Conservation (phyloP, 495 filamentous ascomycete genomes). For the Penicillium riverlandense region DNA sequence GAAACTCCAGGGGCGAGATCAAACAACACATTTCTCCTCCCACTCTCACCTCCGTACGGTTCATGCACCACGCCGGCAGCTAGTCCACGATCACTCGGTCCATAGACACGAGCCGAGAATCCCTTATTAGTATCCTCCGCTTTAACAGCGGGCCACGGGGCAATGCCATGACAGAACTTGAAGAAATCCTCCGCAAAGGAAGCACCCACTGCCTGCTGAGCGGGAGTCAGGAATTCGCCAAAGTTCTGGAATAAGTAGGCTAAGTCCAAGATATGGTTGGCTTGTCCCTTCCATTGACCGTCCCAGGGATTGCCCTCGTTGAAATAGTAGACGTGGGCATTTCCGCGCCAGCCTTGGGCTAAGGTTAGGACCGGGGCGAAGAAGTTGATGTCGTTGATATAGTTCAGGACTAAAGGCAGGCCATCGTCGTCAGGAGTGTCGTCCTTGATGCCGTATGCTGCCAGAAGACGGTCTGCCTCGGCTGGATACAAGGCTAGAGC, state of each 20-base stretch:
- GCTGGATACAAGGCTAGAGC: slow-evolving; percentile 10
- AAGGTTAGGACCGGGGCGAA: slow-evolving; percentile 27
- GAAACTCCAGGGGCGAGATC: slow-evolving; percentile 9
- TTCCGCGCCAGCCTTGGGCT: slow-evolving; percentile 28
- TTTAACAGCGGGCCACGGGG: slow-evolving; percentile 26
- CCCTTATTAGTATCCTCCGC: slow-evolving; percentile 6
- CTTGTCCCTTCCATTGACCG: slow-evolving; percentile 31
- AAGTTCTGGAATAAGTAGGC: slow-evolving; percentile 42
- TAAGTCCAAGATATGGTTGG: slow-evolving; percentile 40
- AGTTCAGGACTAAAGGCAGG: slow-evolving; percentile 24
- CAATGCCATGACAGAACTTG: slow-evolving; percentile 34
- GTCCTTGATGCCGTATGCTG: slow-evolving; percentile 20
- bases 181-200: slow-evolving; percentile 36
- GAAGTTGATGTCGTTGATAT: slow-evolving; percentile 31
- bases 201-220: slow-evolving; percentile 20
- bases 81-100: slow-evolving; percentile 11
- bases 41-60: slow-evolving; percentile 16
- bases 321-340: slow-evolving; percentile 41
- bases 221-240: slow-evolving; percentile 23
- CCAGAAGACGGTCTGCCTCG: slow-evolving; percentile 18
- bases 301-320: slow-evolving; percentile 44
- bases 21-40: slow-evolving; percentile 17
- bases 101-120: slow-evolving; percentile 20
- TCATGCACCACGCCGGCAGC: slow-evolving; percentile 2
- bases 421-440: slow-evolving; percentile 24